Percentiles rank a stretch among this genome's conserved stretches.
phyloP scores from a whole-genome alignment of 805 yeast species.

The Pichia rugopelliculosa region DNA sequence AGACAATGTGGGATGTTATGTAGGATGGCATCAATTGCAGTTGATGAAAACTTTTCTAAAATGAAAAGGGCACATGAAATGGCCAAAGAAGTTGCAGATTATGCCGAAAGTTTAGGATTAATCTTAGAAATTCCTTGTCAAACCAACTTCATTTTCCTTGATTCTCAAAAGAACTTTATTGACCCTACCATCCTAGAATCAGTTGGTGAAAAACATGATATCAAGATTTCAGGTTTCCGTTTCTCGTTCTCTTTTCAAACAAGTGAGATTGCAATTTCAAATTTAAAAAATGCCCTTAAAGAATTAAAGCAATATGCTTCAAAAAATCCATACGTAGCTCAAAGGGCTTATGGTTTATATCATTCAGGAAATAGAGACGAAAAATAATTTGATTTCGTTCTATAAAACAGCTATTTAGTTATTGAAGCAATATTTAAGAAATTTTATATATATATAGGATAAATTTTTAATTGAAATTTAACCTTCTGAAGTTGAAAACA shows the following conservation, averaged over 20 bases:
- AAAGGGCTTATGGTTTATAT: constrained; percentile 1
- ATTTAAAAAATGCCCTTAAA: constrained; percentile 46
- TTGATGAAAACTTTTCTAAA: constrained; percentile 63
- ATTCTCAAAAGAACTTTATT: constrained; percentile 45
- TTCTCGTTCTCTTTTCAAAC: constrained; percentile 76
- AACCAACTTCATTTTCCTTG: constrained; percentile 78
- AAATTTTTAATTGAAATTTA: too few species aligned
- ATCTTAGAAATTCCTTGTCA: constrained; percentile 67
- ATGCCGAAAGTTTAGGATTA: constrained; percentile 47
- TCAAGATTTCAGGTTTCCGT: constrained; percentile 65
- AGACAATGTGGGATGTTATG: constrained; percentile 82
- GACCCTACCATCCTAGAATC: constrained; percentile 35
- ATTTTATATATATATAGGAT: too few species aligned
- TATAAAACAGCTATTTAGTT: too few species aligned
- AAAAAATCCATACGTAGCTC: constrained; percentile 37
- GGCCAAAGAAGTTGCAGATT: constrained; percentile 44
- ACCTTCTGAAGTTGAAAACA: too few species aligned
- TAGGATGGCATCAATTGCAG: constrained; percentile 72
- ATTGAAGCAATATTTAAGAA: too few species aligned
- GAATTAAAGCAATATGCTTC: constrained; percentile 52
- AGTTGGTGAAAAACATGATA: constrained; percentile 46
- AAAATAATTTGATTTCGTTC: background rate
- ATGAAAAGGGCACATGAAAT: constrained; percentile 42
- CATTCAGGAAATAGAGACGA: background rate
- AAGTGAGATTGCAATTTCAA: constrained; percentile 45